Base-by-base conservation (phyloP, 129 eudicot genomes). In the Ambrosia trifida region DNA sequence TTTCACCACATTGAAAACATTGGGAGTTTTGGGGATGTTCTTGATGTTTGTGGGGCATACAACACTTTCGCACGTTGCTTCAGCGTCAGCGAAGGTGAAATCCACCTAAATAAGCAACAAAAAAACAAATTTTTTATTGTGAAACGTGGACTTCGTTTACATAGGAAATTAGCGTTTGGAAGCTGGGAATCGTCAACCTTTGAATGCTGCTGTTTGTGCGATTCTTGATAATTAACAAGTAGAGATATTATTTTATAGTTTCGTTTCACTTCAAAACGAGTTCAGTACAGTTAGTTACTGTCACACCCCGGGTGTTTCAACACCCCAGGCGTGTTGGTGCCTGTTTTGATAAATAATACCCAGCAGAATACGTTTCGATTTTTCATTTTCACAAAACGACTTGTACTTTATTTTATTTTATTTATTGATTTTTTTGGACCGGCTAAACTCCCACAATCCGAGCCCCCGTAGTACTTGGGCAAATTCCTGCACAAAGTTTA, bases 21-120 rank as follows among this genome's bases (percentile, higher is more conserved):
- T 93, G 66, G 89, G 90, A 71, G 66, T 93, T 56, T 46, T 89
- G 71, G 98, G 92, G 69, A 54, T 93, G n/a, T 87, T 93, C 84
- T 84, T 93, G 81, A 76, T 93, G 88, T 89, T 89, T 78, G 88
- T 86, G 53, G 98, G 96, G 50, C 96, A 93, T 65, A 83, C 80
- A 40, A 85, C 88, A 14, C 98, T 89, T 36, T 87, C 98, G 11
- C 82, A 85, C 79, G 87, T 85, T 54, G 98, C 98, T 35, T 72
- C 95, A 18, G 63, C 85, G n/a, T 87, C 98, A 8, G 73, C 90
- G 78, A 93, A 93, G 90, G 72, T 85, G 70, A 93, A 93, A 85
- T 87, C 96, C 28, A 75, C 95, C 4, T 93, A 73, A 90, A 58
- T 67, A 57, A 11, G 4, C 28, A 66, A 45, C 41, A 66, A 66